These are phyloP conservation scores for Fusarium subglutinans DNA, from an alignment of 2,329 filamentous ascomycete genomes.

Conservation along the genomic window DNA sequence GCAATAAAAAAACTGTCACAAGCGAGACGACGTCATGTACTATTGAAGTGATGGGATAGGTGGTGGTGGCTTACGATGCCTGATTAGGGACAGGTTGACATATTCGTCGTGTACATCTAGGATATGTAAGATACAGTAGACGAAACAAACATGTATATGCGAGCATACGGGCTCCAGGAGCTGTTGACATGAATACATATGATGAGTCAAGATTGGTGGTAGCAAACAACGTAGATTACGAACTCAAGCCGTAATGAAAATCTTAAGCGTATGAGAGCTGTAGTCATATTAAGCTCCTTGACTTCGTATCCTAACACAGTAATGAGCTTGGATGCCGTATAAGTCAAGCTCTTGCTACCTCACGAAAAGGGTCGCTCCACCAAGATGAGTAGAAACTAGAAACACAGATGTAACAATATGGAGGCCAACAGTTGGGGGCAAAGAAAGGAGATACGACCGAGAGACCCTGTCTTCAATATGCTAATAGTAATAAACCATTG, in stretches of 20 bases:
- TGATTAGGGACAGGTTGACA: conserved; percentile 1
- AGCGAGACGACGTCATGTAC: conserved; percentile 20
- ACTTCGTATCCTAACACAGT: not conserved
- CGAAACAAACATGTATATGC: conserved; percentile 16
- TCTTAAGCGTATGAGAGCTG: not conserved
- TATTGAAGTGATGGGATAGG: conserved; percentile 12
- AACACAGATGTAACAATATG: not conserved
- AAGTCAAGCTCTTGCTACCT: conserved; percentile 5
- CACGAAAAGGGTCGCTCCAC: conserved; percentile 8
- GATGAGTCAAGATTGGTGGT: not conserved
- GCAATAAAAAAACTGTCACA: conserved; percentile 12
- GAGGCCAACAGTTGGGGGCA: not conserved
- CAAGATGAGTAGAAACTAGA: not conserved
- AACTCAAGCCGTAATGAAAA: not conserved
- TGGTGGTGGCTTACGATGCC: not conserved
- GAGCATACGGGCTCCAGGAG: conserved; percentile 1
- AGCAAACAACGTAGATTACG: not conserved
- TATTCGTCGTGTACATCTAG: conserved; percentile 40
- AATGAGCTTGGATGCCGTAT: not conserved
- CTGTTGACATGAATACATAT: not conserved
- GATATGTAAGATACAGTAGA: conserved; percentile 41
- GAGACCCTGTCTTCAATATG: conserved; percentile 24
- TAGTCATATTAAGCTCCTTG: not conserved
- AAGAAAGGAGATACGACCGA: conserved; percentile 9
- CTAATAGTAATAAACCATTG: conserved; percentile 11